Conservation (phyloP, 176 grass and related monocot genomes). For the Dactylis glomerata region DNA sequence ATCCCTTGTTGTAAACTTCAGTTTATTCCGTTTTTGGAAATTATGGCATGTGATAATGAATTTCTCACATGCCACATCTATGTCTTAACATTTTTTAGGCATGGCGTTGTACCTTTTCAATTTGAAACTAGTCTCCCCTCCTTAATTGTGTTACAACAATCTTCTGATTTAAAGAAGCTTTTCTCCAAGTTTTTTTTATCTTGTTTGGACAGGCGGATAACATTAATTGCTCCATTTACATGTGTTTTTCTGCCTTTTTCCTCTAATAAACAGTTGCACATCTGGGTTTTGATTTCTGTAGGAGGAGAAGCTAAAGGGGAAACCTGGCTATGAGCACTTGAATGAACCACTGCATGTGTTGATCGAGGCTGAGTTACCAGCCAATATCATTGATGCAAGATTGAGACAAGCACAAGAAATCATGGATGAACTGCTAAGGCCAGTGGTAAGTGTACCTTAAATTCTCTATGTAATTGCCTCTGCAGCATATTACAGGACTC, state of each 20-base stretch:
- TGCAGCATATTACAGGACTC: not conserved
- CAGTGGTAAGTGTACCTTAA: slow-evolving; percentile 61
- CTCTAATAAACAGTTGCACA: not conserved
- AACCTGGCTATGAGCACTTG: slow-evolving; percentile 85
- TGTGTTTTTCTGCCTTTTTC: not conserved
- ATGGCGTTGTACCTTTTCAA: not conserved
- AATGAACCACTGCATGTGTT: slow-evolving; percentile 89
- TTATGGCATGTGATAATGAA: not conserved
- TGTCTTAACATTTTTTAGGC: not conserved
- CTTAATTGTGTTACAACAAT: not conserved
- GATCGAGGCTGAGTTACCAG: slow-evolving; percentile 91
- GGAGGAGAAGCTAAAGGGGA: slow-evolving; percentile 90
- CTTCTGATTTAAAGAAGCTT: not conserved
- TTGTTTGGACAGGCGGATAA: not conserved
- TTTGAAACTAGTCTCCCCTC: not conserved
- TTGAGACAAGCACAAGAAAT: slow-evolving; percentile 85
- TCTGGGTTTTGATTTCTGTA: slow-evolving; percentile 20
- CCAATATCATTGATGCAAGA: slow-evolving; percentile 75
- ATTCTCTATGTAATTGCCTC: not conserved
- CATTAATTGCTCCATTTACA: not conserved
- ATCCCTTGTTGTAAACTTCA: not conserved
- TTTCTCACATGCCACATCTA: not conserved
- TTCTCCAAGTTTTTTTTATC: not conserved
- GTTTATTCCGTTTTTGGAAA: not conserved
- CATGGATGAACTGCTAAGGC: slow-evolving; percentile 90